phyloP scores from a whole-genome alignment of 257 asterid genomes.

The Ligustrum vulgare region DNA sequence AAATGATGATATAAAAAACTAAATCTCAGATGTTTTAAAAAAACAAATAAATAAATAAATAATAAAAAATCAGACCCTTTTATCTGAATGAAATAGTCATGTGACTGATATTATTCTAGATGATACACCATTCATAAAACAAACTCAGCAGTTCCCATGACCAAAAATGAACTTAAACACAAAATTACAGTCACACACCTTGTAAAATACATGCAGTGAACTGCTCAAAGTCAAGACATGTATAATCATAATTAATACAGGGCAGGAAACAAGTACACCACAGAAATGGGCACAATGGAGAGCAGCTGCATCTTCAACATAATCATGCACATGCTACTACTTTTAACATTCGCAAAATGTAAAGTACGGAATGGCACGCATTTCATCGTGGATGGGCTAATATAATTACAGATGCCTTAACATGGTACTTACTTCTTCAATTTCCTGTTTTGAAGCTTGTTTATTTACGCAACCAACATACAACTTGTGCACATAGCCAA shows the following conservation, averaged over 20 bases:
- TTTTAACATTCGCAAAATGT: conserved; percentile 1
- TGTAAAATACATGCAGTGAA: background rate
- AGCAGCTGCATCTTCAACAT: background rate
- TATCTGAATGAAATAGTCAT: background rate
- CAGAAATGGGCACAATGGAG: conserved; percentile 4
- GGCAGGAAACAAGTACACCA: background rate
- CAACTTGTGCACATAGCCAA: conserved; percentile 54
- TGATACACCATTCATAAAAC: background rate
- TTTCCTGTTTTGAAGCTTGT: conserved; percentile 63
- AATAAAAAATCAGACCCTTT: background rate
- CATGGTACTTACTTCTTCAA: conserved; percentile 66
- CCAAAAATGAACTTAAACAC: background rate
- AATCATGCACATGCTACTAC: conserved; percentile 10
- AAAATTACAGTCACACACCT: background rate
- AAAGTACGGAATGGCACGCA: conserved; percentile 8
- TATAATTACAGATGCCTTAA: conserved; percentile 8
- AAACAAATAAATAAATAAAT: background rate
- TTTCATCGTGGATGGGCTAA: conserved; percentile 8
- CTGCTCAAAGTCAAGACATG: conserved; percentile 15
- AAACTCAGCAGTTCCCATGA: background rate
- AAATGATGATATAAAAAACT: background rate
- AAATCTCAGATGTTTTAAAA: background rate
- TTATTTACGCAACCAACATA: conserved; percentile 76
- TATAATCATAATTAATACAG: conserved; percentile 10
- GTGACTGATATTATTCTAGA: background rate